phyloP scores from a whole-genome alignment of 225 moss, liverwort and hornwort genomes.

The Marchantia polymorpha region DNA sequence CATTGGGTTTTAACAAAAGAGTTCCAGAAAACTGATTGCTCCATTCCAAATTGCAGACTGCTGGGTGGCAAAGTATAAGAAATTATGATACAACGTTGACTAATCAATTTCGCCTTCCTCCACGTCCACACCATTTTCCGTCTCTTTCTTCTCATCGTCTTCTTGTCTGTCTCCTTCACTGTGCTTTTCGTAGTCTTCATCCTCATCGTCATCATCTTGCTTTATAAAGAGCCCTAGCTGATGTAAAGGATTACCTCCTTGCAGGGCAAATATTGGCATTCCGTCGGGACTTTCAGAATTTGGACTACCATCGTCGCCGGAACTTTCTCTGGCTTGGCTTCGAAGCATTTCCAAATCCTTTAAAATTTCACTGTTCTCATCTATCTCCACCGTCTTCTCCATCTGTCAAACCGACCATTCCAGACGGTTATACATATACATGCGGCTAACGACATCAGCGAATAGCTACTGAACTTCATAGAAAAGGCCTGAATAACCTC shows the following conservation, averaged over 20 bases:
- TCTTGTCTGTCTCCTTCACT: background rate
- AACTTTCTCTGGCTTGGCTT: constrained; percentile 67
- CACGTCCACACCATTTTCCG: constrained; percentile 18
- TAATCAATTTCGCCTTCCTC: constrained; percentile 27
- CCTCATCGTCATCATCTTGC: constrained; percentile 74
- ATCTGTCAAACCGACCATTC: constrained; percentile 47
- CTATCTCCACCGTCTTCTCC: constrained; percentile 95
- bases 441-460: too few relatives aligned
- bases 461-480: too few relatives aligned
- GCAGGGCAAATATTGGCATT: constrained; percentile 66
- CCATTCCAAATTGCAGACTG: background rate
- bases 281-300: constrained; percentile 75
- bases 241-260: constrained; percentile 83
- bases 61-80: background rate
- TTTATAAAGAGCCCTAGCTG: constrained; percentile 91
- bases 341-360: constrained; percentile 88
- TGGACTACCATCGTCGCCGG: constrained; percentile 63
- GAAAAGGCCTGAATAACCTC: background rate
- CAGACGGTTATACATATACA: too few relatives aligned
- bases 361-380: constrained; percentile 78
- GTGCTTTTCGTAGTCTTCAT: constrained; percentile 24
- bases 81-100: constrained; percentile 5
- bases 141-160: constrained; percentile 15
- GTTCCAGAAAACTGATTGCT: background rate
- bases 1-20: constrained; percentile 13